Base-by-base conservation (phyloP, 805 yeast species). In the Groenewaldozyma salmanticensis region DNA sequence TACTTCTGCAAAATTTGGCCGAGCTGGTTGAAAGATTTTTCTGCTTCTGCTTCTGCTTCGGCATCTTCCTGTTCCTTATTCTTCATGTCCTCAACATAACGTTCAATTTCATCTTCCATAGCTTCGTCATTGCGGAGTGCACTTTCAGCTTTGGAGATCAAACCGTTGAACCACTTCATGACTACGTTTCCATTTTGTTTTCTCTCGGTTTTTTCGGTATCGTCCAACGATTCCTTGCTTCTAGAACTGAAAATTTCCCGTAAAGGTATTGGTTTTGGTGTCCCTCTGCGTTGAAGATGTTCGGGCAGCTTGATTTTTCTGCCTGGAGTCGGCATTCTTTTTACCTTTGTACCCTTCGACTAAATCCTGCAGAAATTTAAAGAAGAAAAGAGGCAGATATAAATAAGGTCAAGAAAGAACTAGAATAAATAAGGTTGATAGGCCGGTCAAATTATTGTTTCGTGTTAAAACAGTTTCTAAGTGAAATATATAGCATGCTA, bases 11-110 rank as follows among this genome's bases (percentile, higher is more conserved):
- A 20, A 31, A 44, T 41, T 16, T 31, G 18, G 24, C 44, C 47
- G 4, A 44, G 40, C 17, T 27, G 19, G 11, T 44, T 37, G 34
- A 44, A 44, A 19, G 44, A 38, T 20, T n/a, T 38, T 4, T 29
- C 38, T 15, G 36, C 24, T 16, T 37, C 19, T 15, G 17, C 38
- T 11, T 17, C 31, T 5, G 33, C n/a, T 11, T 39, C 31, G 7
- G 15, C 17, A 24, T 35, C 41, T 4, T 31, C 24, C 17, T 42
- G 36, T 21, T 40, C 36, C 17, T 34, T 32, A 13, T 11, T 16
- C 6, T 34, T 21, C 24, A 21, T 21, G 21, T 27, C 22, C n/a
- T 38, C 37, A 29, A 21, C 42, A 11, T 40, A 45, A 11, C 37
- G 18, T 22, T 44, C 47, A 6, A 29, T n/a, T 31, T 39, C 45